phyloP scores from a whole-genome alignment of 2,329 filamentous ascomycete genomes.

The Aureobasidium sp. region DNA sequence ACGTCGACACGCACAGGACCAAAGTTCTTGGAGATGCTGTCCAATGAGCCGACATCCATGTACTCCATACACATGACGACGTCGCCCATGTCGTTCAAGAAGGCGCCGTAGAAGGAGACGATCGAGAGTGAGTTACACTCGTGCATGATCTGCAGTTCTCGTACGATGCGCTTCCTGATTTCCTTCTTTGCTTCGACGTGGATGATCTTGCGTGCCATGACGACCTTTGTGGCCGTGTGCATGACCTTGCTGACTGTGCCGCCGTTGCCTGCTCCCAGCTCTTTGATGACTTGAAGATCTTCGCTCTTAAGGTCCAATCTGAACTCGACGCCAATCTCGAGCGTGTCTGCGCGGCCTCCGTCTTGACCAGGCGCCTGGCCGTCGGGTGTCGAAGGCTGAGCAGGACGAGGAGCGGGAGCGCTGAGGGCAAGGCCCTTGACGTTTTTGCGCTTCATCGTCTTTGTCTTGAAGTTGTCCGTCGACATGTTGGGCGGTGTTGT shows the following conservation, averaged over 20 bases:
- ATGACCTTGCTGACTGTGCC: constrained; percentile 97
- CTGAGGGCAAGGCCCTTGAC: constrained; percentile 90
- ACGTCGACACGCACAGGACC: constrained; percentile 94
- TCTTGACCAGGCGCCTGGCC: constrained; percentile 55
- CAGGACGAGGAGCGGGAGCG: constrained; percentile 63
- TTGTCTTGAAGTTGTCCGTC: constrained; percentile 57
- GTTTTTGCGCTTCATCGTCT: constrained; percentile 98
- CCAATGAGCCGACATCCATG: constrained; percentile 93
- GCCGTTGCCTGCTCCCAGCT: constrained; percentile 91
- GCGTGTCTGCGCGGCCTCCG: constrained; percentile 55
- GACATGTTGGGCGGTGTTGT: constrained; percentile 35
- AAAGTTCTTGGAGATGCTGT: constrained; percentile 89
- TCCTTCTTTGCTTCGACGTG: constrained; percentile 90
- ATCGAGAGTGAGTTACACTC: constrained; percentile 96
- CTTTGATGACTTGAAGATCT: constrained; percentile 86
- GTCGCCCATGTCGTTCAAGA: constrained; percentile 92
- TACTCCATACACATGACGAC: constrained; percentile 99
- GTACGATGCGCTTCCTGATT: constrained; percentile 91
- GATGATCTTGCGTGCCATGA: constrained; percentile 93
- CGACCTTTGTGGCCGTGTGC: constrained; percentile 86
- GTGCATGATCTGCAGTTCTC: constrained; percentile 97
- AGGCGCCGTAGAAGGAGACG: constrained; percentile 95
- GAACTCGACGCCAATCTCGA: constrained; percentile 97
- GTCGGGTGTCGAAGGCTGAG: constrained; percentile 67
- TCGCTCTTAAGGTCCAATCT: constrained; percentile 86